Evolutionary conservation across 2,329 filamentous ascomycete genomes (phyloP).

Genomic region (Rosellinia necatrix): DNA sequence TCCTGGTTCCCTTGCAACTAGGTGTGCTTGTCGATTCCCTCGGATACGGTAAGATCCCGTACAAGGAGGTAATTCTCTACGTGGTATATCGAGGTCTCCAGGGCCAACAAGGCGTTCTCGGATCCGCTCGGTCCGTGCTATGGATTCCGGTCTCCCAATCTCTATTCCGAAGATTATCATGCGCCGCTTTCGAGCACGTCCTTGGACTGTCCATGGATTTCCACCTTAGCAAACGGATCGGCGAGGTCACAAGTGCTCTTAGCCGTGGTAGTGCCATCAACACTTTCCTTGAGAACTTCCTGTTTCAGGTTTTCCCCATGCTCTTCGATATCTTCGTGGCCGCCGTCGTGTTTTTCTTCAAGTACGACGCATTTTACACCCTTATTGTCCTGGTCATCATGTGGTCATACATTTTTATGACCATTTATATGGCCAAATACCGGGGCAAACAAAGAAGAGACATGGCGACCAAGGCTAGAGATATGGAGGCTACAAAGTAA

Average conservation of each 20-base stretch:
- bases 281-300: constrained; percentile 53
- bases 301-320: constrained; percentile 57
- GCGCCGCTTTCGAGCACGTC: constrained; percentile 54
- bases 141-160: constrained; percentile 55
- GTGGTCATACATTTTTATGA: constrained; percentile 56
- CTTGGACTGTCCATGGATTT: constrained; percentile 54
- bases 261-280: constrained; percentile 54
- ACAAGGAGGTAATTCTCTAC: constrained; percentile 49
- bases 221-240: constrained; percentile 56
- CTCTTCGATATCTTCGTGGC: constrained; percentile 55
- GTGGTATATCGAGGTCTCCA: constrained; percentile 51
- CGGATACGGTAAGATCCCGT: constrained; percentile 47
- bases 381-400: constrained; percentile 54
- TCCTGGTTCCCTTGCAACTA: constrained; percentile 49
- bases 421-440: constrained; percentile 55
- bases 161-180: constrained; percentile 48
- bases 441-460: constrained; percentile 49
- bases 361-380: constrained; percentile 53
- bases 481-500: constrained; percentile 54
- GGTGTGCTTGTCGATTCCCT: constrained; percentile 48
- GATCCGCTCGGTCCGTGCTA: constrained; percentile 48
- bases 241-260: constrained; percentile 55
- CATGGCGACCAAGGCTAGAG: constrained; percentile 49
- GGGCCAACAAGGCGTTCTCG: constrained; percentile 51
- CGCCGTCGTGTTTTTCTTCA: constrained; percentile 50